These are phyloP conservation scores for Candida sp. DNA, from an alignment of 1,139 yeast genomes.

Conservation along the genomic window DNA sequence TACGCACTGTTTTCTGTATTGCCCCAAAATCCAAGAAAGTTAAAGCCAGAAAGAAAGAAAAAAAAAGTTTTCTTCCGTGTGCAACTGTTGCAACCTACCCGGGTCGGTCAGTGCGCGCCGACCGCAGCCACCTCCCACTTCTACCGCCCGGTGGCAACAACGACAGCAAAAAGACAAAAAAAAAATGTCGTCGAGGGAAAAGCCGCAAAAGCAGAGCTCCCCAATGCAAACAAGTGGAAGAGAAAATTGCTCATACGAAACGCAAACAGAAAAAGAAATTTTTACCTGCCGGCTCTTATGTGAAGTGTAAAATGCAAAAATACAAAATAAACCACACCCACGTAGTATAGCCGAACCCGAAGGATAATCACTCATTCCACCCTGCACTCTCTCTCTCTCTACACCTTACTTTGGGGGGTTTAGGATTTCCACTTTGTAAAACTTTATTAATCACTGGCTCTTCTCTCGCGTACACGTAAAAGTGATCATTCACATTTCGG, in stretches of 20 bases:
- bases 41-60: background rate
- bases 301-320: background rate
- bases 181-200: background rate
- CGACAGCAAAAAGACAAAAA: background rate
- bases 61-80: too few relatives aligned
- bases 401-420: background rate
- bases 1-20: background rate
- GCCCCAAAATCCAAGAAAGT: background rate
- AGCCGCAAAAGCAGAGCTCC: background rate
- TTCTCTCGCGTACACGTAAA: background rate
- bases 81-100: background rate
- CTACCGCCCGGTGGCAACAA: background rate
- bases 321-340: background rate
- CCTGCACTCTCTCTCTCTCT: too few relatives aligned
- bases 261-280: background rate
- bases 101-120: background rate
- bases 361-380: background rate
- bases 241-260: constrained; percentile 1
- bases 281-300: background rate
- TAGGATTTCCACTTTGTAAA: background rate
- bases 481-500: background rate
- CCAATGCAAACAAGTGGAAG: background rate
- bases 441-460: background rate
- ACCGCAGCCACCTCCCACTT: background rate
- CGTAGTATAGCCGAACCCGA: constrained; percentile 1